Conservation (phyloP, 2,329 filamentous ascomycete species). For the Alternaria infectoria region DNA sequence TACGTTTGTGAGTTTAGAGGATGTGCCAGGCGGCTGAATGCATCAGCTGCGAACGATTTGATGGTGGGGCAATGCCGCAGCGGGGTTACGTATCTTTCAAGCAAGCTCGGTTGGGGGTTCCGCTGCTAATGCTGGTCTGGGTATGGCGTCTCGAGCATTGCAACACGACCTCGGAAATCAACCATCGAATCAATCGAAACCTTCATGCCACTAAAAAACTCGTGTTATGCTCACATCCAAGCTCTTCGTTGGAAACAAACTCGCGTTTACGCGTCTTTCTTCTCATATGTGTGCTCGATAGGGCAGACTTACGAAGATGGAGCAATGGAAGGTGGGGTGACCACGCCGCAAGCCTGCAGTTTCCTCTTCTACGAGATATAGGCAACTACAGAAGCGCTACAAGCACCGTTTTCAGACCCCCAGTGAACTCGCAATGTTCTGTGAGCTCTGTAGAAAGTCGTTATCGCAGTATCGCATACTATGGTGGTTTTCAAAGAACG, state of each 20-base stretch:
- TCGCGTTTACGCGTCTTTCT: neutral
- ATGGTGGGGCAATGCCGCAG: neutral
- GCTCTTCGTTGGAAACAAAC: neutral
- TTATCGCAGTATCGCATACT: neutral
- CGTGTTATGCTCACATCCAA: neutral
- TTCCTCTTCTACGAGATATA: neutral
- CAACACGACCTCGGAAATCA: neutral
- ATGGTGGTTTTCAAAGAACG: neutral
- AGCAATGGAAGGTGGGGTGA: neutral
- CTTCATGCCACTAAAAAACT: neutral
- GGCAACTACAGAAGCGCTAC: neutral
- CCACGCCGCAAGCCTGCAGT: neutral
- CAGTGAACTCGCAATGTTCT: neutral
- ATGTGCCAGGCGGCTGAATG: neutral
- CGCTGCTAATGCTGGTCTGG: neutral
- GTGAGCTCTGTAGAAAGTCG: neutral
- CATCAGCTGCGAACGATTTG: neutral
- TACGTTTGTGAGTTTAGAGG: neutral
- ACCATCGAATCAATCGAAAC: neutral
- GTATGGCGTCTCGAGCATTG: neutral
- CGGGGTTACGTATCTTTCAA: neutral
- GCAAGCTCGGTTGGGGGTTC: neutral
- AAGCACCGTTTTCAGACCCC: neutral
- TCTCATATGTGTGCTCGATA: neutral
- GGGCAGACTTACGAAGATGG: neutral